Evolutionary conservation across 2,329 filamentous ascomycete species (phyloP).

Genomic region (Decorospora gaudefroyi): DNA sequence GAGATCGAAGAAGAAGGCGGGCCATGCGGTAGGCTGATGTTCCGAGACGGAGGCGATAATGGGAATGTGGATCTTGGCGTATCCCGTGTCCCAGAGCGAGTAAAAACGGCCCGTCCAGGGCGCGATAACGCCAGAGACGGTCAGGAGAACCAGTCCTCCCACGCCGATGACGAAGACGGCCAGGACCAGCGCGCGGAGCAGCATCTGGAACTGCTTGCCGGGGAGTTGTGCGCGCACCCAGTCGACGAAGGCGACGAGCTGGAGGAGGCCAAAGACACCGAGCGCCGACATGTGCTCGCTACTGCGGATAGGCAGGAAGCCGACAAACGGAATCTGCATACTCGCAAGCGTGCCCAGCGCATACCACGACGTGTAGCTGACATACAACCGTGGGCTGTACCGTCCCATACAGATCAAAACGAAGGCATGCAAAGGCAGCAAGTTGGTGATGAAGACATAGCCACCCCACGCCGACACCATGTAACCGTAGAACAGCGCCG

Average conservation of each 20-base stretch:
- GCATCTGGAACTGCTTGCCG: slow-evolving; percentile 90
- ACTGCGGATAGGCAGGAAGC: slow-evolving; percentile 92
- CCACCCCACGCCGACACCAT: slow-evolving; percentile 99
- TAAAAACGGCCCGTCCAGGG: slow-evolving; percentile 99
- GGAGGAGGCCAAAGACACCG: slow-evolving; percentile 92
- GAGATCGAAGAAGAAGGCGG: slow-evolving; percentile 98
- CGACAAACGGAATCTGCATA: slow-evolving; percentile 99
- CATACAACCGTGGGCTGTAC: slow-evolving; percentile 91
- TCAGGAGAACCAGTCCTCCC: slow-evolving; percentile 76
- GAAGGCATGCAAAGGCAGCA: slow-evolving; percentile 91
- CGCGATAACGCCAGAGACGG: slow-evolving; percentile 86
- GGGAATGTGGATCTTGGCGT: slow-evolving; percentile 98
- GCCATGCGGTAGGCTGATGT: slow-evolving; percentile 98
- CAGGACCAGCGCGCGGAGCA: slow-evolving; percentile 77
- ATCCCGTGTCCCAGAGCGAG: slow-evolving; percentile 97
- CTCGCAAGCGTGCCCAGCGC: slow-evolving; percentile 92
- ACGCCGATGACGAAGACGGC: slow-evolving; percentile 74
- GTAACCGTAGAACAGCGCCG: slow-evolving; percentile 97
- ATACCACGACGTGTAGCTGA: slow-evolving; percentile 98
- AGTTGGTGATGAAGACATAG: slow-evolving; percentile 98
- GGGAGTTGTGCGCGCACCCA: slow-evolving; percentile 87
- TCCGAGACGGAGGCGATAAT: slow-evolving; percentile 99
- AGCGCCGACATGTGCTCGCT: slow-evolving; percentile 98
- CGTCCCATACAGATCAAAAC: slow-evolving; percentile 95
- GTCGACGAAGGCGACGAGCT: slow-evolving; percentile 89